Evolutionary conservation across 2,329 filamentous ascomycete genomes (phyloP), one percentile per base, ranked within the genome.

Genomic region (Xylaria sp.): DNA sequence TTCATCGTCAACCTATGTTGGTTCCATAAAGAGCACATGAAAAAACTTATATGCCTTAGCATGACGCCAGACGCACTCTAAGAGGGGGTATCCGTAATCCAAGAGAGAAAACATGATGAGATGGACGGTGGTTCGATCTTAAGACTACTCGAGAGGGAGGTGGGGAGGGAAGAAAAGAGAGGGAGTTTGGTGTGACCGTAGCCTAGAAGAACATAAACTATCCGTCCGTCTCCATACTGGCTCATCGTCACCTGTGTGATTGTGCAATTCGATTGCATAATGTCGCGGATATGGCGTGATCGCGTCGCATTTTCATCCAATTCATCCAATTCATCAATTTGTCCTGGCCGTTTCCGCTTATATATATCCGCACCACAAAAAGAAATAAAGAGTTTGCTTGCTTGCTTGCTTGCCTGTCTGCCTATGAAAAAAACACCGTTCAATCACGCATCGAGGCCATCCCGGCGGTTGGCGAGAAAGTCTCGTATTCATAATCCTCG

Each of bases 401-500:
- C 13, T 42, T 42, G 54, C 37, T 21, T 13, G 27, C n/a, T 48
- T 29, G 35, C 54, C 42, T 10, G 35, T n/a, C 40, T 37, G 53
- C 35, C 23, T 42, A 57, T 57, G 37, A 58, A 44, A 58, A 44
- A 29, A 44, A n/a, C 23, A 9, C n/a, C 54, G 35, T 48, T 74
- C 71, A 75, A 60, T 76, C 75, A 53, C 71, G 74, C 73, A 77
- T 74, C 6, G 74, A 74, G 8, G 78, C 77, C 73, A 80, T 76
- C 3, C 79, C 80, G 8, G 77, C 73, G 62, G 75, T 79, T 2
- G 79, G 78, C 5, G 78, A 80, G 68, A 81, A 82, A 16, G 77
- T 81, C 6, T 86, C 85, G 70, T 87, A 87, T 79, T 87, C 85
- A 69, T 87, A 87, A 79, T 87, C 69, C 40, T 72, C 85, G 48